Base-by-base conservation (phyloP, 305 asterid genomes). In the Fraxinus nigra region DNA sequence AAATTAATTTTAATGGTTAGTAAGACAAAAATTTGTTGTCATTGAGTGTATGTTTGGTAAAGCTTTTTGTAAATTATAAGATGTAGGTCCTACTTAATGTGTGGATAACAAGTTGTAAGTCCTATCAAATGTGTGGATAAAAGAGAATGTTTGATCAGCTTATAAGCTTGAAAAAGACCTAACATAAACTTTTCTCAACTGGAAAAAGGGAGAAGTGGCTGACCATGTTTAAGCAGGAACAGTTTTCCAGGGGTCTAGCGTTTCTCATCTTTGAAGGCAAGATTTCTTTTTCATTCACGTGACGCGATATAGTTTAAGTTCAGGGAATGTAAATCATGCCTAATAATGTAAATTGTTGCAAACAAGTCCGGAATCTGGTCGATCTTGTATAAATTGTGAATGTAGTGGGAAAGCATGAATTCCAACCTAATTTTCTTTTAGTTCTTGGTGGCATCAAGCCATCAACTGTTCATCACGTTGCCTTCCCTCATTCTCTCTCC, bases 361-460 rank as follows among this genome's bases (percentile, higher is more conserved):
- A 59, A 18, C 32, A 18, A 22, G 70, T 59, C 28, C 13, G 24
- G 70, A 59, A 59, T 59, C 30, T 59, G 70, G 30, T 8, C 8
- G 5, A 59, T 20, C 70, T 59, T 59, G 11, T 59, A 59, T 59
- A 20, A n/a, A 7, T 22, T 59, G 30, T 59, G 70, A 59, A 59
- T 7, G 32, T 59, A 59, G 28, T 59, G 69, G 69, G 30, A 22
- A 18, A 18, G 13, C 24, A 18, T 59, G 30, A 18, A 59, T 59
- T 59, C 32, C 70, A 59, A 6, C 63, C 63, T n/a, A 5, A 51
- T n/a, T 54, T 54, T 54, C 63, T 54, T 54, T 4, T 54, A n/a
- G 24, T 54, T 82, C 73, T 75, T 30, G 63, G 56, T 75, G 65
- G 72, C 76, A 76, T 79, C 59, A 48, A 48, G 59, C 59, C 59